These are phyloP conservation scores for Aspergillus saccharolyticus DNA, from an alignment of 495 filamentous ascomycete genomes.

Conservation along the genomic window DNA sequence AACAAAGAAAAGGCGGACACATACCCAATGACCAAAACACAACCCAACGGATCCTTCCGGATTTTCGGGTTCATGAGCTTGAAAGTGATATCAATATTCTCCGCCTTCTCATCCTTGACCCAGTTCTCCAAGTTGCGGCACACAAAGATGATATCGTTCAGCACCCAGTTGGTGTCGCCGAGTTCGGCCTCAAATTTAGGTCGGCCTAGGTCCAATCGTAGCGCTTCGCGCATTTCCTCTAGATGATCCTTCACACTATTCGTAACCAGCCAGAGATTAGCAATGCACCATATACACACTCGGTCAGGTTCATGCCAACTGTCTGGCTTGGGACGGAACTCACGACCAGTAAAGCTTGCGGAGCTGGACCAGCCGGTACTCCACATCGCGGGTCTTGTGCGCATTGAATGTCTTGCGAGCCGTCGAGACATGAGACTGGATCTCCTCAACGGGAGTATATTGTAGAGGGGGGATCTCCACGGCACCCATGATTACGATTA, in stretches of 20 bases:
- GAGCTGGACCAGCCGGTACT: constrained; percentile 79
- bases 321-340: constrained; percentile 4
- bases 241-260: constrained; percentile 66
- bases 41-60: constrained; percentile 83
- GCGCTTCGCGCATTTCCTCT: constrained; percentile 62
- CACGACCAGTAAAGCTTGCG: constrained; percentile 90
- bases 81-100: constrained; percentile 63
- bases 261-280: constrained; percentile 8
- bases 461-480: constrained; percentile 53
- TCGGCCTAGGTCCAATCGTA: constrained; percentile 70
- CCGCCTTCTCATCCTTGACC: constrained; percentile 72
- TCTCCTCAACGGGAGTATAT: constrained; percentile 60
- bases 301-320: not conserved
- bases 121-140: constrained; percentile 72
- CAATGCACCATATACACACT: not conserved
- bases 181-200: constrained; percentile 62
- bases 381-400: constrained; percentile 73
- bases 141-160: constrained; percentile 73
- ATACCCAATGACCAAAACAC: constrained; percentile 79
- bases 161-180: constrained; percentile 66
- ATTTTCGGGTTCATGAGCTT: constrained; percentile 66
- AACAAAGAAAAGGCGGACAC: constrained; percentile 14
- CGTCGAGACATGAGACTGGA: constrained; percentile 53
- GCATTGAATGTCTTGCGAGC: constrained; percentile 62
- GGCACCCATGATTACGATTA: constrained; percentile 20